phyloP scores from a whole-genome alignment of 1,139 yeast genomes.

The Candida sanyaensis region DNA sequence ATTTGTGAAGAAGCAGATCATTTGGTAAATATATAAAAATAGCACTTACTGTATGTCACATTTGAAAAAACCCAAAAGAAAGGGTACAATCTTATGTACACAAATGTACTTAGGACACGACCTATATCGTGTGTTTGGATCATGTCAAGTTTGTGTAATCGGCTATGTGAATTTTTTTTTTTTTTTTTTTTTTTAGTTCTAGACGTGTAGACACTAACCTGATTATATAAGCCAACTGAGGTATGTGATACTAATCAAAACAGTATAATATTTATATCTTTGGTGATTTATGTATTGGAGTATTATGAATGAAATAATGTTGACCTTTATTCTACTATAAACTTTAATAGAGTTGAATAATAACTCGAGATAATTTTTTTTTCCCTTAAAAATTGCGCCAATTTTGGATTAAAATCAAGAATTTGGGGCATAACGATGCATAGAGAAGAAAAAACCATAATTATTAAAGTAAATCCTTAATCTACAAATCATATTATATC shows the following conservation, averaged over 20 bases:
- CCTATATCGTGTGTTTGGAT: too few species aligned
- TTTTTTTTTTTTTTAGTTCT: too few species aligned
- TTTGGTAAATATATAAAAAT: slow-evolving; percentile 51
- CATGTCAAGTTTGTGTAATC: too few species aligned
- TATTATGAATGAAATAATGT: too few species aligned
- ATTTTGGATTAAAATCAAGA: not conserved
- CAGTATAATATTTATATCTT: too few species aligned
- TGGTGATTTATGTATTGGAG: too few species aligned
- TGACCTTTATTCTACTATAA: not conserved
- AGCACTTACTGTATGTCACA: too few species aligned
- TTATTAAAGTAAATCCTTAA: not conserved
- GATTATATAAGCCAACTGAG: too few species aligned
- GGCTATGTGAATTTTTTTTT: too few species aligned
- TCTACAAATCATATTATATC: not conserved
- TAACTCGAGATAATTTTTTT: not conserved
- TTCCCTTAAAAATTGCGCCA: not conserved
- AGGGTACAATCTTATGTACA: not conserved
- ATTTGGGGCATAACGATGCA: not conserved
- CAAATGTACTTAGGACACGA: too few species aligned
- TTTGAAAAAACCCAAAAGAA: not conserved
- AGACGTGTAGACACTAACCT: too few species aligned
- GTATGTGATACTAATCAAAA: too few species aligned
- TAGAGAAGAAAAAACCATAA: not conserved
- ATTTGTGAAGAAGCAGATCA: slow-evolving; percentile 63
- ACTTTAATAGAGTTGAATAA: not conserved